These are phyloP conservation scores for Colletotrichum chlorophyti DNA, from an alignment of 2,329 filamentous ascomycete species.

Conservation along the genomic window DNA sequence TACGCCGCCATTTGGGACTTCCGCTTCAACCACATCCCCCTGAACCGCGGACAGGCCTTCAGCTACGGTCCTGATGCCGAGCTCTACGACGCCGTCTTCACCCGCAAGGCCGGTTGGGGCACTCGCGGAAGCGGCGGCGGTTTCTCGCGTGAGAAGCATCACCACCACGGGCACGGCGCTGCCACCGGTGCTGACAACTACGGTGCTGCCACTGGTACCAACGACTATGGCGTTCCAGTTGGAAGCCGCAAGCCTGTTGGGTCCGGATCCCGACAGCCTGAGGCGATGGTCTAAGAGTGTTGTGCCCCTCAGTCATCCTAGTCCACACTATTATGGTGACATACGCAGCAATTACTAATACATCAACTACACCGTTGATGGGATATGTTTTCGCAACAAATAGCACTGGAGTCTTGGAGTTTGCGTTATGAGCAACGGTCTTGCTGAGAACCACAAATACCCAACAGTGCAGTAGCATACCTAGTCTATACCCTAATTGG, in stretches of 20 bases:
- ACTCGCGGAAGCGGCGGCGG: conserved; percentile 27
- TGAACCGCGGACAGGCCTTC: conserved; percentile 64
- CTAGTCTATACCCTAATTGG: too few species aligned
- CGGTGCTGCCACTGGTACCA: neutral
- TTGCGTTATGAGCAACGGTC: neutral
- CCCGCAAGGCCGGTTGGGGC: conserved; percentile 67
- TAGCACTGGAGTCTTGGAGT: neutral
- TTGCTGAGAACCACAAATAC: conserved; percentile 1
- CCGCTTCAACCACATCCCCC: conserved; percentile 69
- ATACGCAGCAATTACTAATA: too few species aligned
- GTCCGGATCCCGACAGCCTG: conserved; percentile 11
- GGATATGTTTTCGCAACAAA: neutral
- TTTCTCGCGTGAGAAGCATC: conserved; percentile 30
- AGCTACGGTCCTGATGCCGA: conserved; percentile 53
- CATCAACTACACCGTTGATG: neutral
- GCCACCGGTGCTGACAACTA: conserved; percentile 13
- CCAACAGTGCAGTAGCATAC: neutral
- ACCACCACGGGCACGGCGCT: neutral
- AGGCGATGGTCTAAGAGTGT: conserved; percentile 21
- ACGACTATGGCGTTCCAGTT: neutral
- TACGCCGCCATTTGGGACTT: conserved; percentile 75
- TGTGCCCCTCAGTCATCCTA: too few species aligned
- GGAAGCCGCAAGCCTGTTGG: conserved; percentile 23
- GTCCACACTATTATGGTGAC: too few species aligned
- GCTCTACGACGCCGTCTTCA: conserved; percentile 63